A percentile compares a stretch with the other conserved stretches of the same genome.
Evolutionary conservation across 352 stramenopile species (phyloP).

Genomic region (Phytophthora syringae): DNA sequence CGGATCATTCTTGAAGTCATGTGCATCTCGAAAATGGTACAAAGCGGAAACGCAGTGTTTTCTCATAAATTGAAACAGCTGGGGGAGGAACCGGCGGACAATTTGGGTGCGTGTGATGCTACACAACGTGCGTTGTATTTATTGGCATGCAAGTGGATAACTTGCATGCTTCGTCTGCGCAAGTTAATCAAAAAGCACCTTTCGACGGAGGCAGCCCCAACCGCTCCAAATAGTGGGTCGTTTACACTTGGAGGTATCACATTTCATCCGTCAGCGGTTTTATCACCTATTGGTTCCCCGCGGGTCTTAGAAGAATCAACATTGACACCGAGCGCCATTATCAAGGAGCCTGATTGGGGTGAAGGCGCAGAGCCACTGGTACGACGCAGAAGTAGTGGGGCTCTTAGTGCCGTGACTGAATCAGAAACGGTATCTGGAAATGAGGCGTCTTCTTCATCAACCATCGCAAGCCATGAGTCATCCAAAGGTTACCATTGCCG

Average conservation of each 20-base stretch:
- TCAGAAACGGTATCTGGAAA: conserved; percentile 33
- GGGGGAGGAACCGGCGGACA: conserved; percentile 34
- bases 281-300: conserved; percentile 60
- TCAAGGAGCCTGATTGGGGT: conserved; percentile 42
- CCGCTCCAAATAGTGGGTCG: conserved; percentile 42
- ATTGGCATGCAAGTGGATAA: conserved; percentile 76
- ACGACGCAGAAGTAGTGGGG: conserved; percentile 46
- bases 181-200: conserved; percentile 73
- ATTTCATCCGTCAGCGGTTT: conserved; percentile 55
- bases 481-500: conserved; percentile 24
- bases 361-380: conserved; percentile 37
- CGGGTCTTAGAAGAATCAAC: conserved; percentile 36
- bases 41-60: conserved; percentile 41
- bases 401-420: conserved; percentile 42
- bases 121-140: conserved; percentile 69
- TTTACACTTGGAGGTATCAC: conserved; percentile 58
- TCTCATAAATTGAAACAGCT: conserved; percentile 52
- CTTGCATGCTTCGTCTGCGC: conserved; percentile 74
- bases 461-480: conserved; percentile 28
- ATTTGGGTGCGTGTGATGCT: conserved; percentile 52
- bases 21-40: conserved; percentile 60
- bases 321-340: conserved; percentile 50
- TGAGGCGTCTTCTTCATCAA: conserved; percentile 36
- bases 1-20: conserved; percentile 76
- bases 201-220: conserved; percentile 36